Percentiles rank a stretch among this genome's conserved stretches.
These are phyloP conservation scores for Albophoma yamanashiensis DNA, from an alignment of 2,329 filamentous ascomycete genomes.

Conservation along the genomic window DNA sequence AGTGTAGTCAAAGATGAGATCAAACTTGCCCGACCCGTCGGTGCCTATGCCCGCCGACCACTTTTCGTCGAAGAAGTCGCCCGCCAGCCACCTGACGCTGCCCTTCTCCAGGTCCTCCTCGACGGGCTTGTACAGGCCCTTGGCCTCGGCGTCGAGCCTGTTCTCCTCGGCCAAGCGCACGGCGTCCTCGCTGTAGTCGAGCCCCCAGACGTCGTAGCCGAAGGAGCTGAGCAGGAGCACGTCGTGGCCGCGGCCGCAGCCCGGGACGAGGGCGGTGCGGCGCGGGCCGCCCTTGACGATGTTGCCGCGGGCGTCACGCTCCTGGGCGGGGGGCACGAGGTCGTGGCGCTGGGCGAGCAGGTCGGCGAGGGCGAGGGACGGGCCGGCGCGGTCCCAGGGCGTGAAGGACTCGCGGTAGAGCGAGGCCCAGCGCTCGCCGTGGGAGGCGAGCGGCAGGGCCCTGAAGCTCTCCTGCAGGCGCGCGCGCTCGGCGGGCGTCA, in stretches of 20 bases:
- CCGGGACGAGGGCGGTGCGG: conserved; percentile 57
- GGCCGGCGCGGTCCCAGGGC: conserved; percentile 47
- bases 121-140: conserved; percentile 29
- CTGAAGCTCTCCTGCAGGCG: conserved; percentile 24
- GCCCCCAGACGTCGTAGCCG: conserved; percentile 67
- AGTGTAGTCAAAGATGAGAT: conserved; percentile 55
- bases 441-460: conserved; percentile 18
- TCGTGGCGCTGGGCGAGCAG: conserved; percentile 33
- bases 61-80: conserved; percentile 56
- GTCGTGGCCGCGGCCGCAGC: conserved; percentile 76
- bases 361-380: conserved; percentile 43
- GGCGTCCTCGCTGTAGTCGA: conserved; percentile 51
- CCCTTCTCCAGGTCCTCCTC: conserved; percentile 34
- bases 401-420: conserved; percentile 34
- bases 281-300: conserved; percentile 13
- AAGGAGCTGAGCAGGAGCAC: conserved; percentile 62
- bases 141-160: conserved; percentile 24
- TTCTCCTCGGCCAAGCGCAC: conserved; percentile 35
- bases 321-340: conserved; percentile 27
- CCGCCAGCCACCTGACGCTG: conserved; percentile 41
- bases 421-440: conserved; percentile 32
- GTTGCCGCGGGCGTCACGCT: conserved; percentile 18
- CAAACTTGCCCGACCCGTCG: conserved; percentile 41
- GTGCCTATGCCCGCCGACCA: conserved; percentile 36
- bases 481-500: conserved; percentile 9